These are phyloP conservation scores for Trypanosoma cruzi DNA, from an alignment of 208 protist species.

Conservation along the genomic window DNA sequence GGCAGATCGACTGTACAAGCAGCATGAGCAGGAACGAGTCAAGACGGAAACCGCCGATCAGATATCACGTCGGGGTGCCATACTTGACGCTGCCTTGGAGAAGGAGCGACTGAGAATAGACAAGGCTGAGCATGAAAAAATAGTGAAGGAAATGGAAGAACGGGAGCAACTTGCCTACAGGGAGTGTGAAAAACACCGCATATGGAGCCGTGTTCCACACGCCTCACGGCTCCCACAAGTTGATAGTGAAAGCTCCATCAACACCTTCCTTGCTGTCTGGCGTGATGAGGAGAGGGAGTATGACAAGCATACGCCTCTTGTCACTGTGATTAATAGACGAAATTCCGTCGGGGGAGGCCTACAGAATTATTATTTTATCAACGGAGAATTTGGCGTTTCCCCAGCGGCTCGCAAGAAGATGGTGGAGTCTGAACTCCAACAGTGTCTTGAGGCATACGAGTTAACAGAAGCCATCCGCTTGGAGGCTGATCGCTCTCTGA, in stretches of 20 bases:
- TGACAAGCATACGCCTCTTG: conserved; percentile 34
- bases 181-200: conserved; percentile 79
- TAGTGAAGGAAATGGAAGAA: conserved; percentile 41
- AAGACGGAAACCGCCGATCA: conserved; percentile 61
- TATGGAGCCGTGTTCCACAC: conserved; percentile 67
- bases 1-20: conserved; percentile 78
- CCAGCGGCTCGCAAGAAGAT: conserved; percentile 42
- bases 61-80: conserved; percentile 40
- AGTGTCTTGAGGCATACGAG: conserved; percentile 73
- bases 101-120: conserved; percentile 67
- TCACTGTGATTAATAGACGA: conserved; percentile 33
- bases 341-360: neutral
- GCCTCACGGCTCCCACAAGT: conserved; percentile 81
- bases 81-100: conserved; percentile 57
- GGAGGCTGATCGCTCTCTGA: conserved; percentile 45
- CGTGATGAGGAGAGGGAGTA: conserved; percentile 43
- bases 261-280: conserved; percentile 89
- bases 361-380: conserved; percentile 18
- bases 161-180: conserved; percentile 69
- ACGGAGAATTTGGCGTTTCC: conserved; percentile 57
- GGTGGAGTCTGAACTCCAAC: conserved; percentile 58
- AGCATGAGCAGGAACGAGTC: conserved; percentile 76
- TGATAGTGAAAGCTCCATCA: conserved; percentile 82
- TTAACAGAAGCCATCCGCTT: conserved; percentile 70
- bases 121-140: conserved; percentile 31